Evolutionary conservation across 1,284 basidiomycete genomes (phyloP), one percentile per base, ranked within the genome.

Genomic region (Irpex rosettiformis): DNA sequence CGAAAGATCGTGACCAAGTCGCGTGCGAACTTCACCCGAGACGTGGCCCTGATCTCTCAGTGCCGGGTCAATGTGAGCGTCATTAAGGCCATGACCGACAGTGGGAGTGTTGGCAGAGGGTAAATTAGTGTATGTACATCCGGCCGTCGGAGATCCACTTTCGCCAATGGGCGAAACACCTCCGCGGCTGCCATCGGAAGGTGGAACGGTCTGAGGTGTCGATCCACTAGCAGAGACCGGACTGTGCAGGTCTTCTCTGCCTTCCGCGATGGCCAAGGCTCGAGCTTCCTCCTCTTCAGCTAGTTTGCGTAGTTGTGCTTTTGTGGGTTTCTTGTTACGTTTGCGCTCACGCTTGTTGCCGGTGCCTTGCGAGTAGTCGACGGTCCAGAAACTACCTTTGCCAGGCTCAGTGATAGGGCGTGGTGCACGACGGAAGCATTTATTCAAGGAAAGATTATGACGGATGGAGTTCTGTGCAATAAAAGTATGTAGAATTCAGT

Each of bases 391-490:
- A 40, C 76, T 79, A 0, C 90, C 90, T 65, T 88, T 89, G 0
- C 89, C 89, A 0, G 87, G 86, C 64, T 89, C 85, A 0, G 81
- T 84, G 52, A 87, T 79, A 0, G 86, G 84, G 25, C 87, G 79
- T 4, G 77, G 73, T 6, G 82, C 79, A 54, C 84, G 84, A 58
- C 80, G 73, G 72, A 96, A 97, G 61, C 90, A 87, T 65, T 89
- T 86, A 72, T 94, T 90, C 27, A 96, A 76, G 1, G 91, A 94
- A 1, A 98, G 78, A 63, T 91, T 92, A 73, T 97, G 94, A n/a
- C 95, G 83, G 57, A 97, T 93, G 4, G 93, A 95, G 66, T 88
- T 88, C 84, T 93, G 64, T 13, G 45, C 24, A 28, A 24, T 27
- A 28, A 54, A 54, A 49, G 48, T 42, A 59, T 48, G 37, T 24